phyloP scores from a whole-genome alignment of 208 protist genomes.

The Leishmania amazonensis region DNA sequence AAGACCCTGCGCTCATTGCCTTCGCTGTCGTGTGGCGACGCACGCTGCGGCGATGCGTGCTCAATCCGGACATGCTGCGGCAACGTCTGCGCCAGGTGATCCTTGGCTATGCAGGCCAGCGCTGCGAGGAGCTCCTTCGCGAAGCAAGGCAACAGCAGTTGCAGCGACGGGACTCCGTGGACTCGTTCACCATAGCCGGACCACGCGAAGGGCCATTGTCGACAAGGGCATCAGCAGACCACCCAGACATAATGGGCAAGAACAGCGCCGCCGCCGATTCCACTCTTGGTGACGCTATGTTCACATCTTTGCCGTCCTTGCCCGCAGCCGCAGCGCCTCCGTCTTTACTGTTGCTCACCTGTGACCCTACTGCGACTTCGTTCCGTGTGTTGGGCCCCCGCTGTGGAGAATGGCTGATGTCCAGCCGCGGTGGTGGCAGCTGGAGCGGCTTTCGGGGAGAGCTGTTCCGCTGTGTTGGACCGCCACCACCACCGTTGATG shows the following conservation, averaged over 20 bases:
- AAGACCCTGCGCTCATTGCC: slow-evolving; percentile 42
- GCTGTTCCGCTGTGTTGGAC: slow-evolving; percentile 26
- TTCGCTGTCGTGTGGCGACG: slow-evolving; percentile 58
- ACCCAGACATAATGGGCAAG: not conserved
- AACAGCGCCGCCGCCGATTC: not conserved
- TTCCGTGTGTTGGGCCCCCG: slow-evolving; percentile 30
- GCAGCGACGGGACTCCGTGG: not conserved
- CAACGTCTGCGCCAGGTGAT: slow-evolving; percentile 40
- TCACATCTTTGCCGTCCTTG: not conserved
- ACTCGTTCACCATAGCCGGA: not conserved
- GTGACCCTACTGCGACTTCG: slow-evolving; percentile 19
- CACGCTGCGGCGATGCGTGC: slow-evolving; percentile 37
- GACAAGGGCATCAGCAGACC: not conserved
- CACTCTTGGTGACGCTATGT: not conserved
- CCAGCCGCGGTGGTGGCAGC: slow-evolving; percentile 10
- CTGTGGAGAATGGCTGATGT: slow-evolving; percentile 25
- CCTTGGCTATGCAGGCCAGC: slow-evolving; percentile 26
- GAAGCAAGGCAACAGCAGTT: slow-evolving; percentile 14
- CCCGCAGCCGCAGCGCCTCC: not conserved
- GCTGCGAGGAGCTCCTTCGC: slow-evolving; percentile 38
- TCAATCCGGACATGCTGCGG: slow-evolving; percentile 29
- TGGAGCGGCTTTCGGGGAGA: slow-evolving; percentile 36
- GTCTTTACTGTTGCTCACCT: slow-evolving; percentile 10
- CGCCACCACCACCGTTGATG: slow-evolving; percentile 3
- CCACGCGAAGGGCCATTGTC: not conserved